Conservation (phyloP, 176 grass and related monocot species). For the Ampelocalamus luodianensis region DNA sequence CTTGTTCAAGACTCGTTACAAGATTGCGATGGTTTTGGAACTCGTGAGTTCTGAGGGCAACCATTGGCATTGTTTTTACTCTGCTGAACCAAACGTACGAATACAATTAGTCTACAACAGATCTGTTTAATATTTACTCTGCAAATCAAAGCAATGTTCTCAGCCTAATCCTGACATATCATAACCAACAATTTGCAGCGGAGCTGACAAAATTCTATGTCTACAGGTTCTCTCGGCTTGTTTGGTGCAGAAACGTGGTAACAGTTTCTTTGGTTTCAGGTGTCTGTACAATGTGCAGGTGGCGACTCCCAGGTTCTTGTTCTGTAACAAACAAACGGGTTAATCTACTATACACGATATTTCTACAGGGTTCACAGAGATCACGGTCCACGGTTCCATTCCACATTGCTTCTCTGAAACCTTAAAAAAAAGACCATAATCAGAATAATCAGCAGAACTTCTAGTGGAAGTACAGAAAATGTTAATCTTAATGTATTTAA, state of each 20-base stretch:
- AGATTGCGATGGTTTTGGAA: too few relatives aligned
- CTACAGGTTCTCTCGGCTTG: background rate
- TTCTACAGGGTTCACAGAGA: background rate
- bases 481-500: conserved; percentile 24
- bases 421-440: background rate
- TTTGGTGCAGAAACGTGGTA: background rate
- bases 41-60: too few relatives aligned
- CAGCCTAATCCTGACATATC: background rate
- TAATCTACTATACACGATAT: conserved; percentile 16
- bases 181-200: background rate
- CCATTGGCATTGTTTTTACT: background rate
- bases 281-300: conserved; percentile 12
- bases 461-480: background rate
- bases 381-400: background rate
- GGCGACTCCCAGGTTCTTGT: background rate
- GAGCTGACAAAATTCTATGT: background rate
- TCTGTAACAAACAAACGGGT: conserved; percentile 24
- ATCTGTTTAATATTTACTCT: background rate
- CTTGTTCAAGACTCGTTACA: too few relatives aligned
- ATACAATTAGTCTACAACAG: background rate
- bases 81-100: background rate
- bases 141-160: background rate
- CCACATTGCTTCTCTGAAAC: background rate
- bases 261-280: background rate
- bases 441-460: background rate